Percentiles rank a stretch among this genome's conserved stretches.
Evolutionary conservation across 805 yeast genomes (phyloP).

Genomic region (Spathaspora hagerdaliae): DNA sequence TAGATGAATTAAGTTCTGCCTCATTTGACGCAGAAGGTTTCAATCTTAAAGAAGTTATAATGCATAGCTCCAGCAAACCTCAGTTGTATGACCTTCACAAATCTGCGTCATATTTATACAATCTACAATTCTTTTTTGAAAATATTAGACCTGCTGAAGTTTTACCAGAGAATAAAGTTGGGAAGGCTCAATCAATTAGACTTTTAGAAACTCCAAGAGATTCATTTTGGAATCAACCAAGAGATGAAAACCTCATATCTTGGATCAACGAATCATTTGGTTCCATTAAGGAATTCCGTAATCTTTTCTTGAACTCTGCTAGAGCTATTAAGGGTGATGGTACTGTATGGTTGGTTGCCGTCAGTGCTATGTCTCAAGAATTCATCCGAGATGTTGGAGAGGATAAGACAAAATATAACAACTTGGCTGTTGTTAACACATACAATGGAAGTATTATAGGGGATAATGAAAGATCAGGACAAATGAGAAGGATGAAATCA

Average conservation of each 20-base stretch:
- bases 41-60: conserved; percentile 30
- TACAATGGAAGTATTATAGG: conserved; percentile 87
- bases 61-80: conserved; percentile 42
- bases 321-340: conserved; percentile 83
- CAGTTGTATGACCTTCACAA: conserved; percentile 42
- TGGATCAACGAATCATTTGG: conserved; percentile 69
- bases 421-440: conserved; percentile 71
- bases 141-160: conserved; percentile 26
- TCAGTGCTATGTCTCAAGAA: conserved; percentile 30
- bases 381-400: conserved; percentile 2
- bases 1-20: conserved; percentile 24
- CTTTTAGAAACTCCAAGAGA: conserved; percentile 45
- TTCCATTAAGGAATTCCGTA: conserved; percentile 68
- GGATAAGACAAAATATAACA: conserved; percentile 22
- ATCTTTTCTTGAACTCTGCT: conserved; percentile 66
- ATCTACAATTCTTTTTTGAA: conserved; percentile 46
- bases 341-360: conserved; percentile 82
- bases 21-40: conserved; percentile 14
- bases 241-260: conserved; percentile 30
- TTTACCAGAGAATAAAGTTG: conserved; percentile 10
- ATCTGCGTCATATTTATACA: conserved; percentile 45
- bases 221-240: conserved; percentile 30
- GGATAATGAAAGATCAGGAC: conserved; percentile 51
- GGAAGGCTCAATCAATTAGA: conserved; percentile 21
- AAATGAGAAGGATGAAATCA: conserved; percentile 38